Conservation (phyloP, 495 filamentous ascomycete genomes). For the Aspergillus indologenus region DNA sequence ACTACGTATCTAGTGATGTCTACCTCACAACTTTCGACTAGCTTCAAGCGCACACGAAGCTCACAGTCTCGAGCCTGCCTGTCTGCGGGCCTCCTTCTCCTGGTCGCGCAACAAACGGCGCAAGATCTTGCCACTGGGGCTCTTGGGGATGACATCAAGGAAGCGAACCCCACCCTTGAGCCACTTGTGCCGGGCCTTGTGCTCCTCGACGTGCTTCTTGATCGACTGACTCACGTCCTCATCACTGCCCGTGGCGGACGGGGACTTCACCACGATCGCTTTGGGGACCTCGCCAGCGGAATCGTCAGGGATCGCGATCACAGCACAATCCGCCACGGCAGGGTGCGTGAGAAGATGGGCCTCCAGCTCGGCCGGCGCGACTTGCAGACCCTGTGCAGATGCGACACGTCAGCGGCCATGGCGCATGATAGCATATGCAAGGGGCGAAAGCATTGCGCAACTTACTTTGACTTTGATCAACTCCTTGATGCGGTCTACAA, state of each 20-base stretch:
- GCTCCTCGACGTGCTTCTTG: constrained; percentile 70
- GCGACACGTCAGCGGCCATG: background rate
- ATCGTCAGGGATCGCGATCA: constrained; percentile 76
- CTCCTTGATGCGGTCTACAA: constrained; percentile 90
- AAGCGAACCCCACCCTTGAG: constrained; percentile 83
- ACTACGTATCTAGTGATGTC: no score
- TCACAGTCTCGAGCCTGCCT: constrained; percentile 57
- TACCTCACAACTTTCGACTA: no score
- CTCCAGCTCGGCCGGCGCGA: constrained; percentile 88
- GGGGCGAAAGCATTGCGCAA: background rate
- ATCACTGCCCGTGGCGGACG: constrained; percentile 58
- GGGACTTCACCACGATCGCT: constrained; percentile 77
- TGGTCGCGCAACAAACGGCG: constrained; percentile 74
- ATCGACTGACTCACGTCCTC: constrained; percentile 60
- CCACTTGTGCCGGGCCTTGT: constrained; percentile 89
- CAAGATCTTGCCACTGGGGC: constrained; percentile 89
- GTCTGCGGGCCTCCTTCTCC: constrained; percentile 67
- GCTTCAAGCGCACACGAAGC: background rate
- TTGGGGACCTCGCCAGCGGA: constrained; percentile 80
- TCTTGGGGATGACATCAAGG: constrained; percentile 75
- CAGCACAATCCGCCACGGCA: constrained; percentile 75
- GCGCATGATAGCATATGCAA: background rate
- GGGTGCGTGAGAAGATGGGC: constrained; percentile 82
- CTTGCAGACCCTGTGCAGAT: constrained; percentile 69
- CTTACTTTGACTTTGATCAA: constrained; percentile 89